Conservation (phyloP, 1,284 basidiomycete species). For the Stygiomarasmius scandens region DNA sequence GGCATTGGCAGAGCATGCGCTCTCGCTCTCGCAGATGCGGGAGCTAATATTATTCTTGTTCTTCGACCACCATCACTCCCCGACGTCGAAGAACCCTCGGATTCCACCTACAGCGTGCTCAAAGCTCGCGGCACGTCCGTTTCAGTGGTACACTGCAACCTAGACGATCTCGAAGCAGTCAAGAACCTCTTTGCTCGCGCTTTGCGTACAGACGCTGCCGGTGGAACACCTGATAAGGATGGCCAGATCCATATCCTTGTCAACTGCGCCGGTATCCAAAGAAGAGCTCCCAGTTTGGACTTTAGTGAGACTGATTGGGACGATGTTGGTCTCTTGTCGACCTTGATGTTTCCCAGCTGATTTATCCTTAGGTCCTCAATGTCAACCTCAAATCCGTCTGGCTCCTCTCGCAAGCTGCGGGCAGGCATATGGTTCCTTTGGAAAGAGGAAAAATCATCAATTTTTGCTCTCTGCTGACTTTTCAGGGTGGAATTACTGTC, state of each 20-base stretch:
- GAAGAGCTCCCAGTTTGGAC: slow-evolving; percentile 78
- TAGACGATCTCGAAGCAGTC: slow-evolving; percentile 53
- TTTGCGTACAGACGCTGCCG: slow-evolving; percentile 52
- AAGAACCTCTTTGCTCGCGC: slow-evolving; percentile 68
- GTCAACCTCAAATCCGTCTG: slow-evolving; percentile 81
- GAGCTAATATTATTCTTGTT: slow-evolving; percentile 82
- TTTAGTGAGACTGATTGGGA: slow-evolving; percentile 91
- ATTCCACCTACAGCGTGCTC: slow-evolving; percentile 53
- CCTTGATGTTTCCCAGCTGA: slow-evolving; percentile 10
- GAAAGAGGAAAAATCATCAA: slow-evolving; percentile 83
- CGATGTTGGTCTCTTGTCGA: slow-evolving; percentile 55
- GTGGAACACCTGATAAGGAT: slow-evolving; percentile 51
- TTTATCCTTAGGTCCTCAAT: slow-evolving; percentile 73
- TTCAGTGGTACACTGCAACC: slow-evolving; percentile 10
- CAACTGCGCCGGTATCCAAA: slow-evolving; percentile 95
- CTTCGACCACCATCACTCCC: slow-evolving; percentile 34
- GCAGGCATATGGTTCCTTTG: slow-evolving; percentile 77
- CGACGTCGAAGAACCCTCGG: slow-evolving; percentile 42
- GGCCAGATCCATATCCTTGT: slow-evolving; percentile 81
- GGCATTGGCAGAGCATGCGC: slow-evolving; percentile 79
- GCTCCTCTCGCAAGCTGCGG: slow-evolving; percentile 77
- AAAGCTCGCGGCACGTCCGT: slow-evolving; percentile 37
- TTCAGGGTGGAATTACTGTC: slow-evolving; percentile 79
- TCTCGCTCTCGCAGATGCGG: slow-evolving; percentile 75
- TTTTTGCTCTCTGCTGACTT: slow-evolving; percentile 77